Evolutionary conservation across 2,329 filamentous ascomycete genomes (phyloP).

Genomic region (Blastomyces gilchristii): DNA sequence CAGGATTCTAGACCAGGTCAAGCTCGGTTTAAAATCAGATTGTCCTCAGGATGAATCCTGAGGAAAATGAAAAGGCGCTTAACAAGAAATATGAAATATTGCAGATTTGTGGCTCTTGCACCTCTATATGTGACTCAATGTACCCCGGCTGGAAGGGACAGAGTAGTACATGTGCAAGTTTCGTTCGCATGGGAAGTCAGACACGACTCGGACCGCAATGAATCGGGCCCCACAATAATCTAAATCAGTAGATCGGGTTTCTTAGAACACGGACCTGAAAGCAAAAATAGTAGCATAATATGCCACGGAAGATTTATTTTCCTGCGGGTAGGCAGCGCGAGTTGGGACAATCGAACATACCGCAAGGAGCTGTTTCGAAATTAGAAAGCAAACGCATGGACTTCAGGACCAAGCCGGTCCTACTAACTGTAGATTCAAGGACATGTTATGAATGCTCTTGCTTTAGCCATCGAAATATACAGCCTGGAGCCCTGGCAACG

Average conservation of each 20-base stretch:
- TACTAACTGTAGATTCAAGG: not conserved
- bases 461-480: not conserved
- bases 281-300: not conserved
- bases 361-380: not conserved
- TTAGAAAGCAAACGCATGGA: not conserved
- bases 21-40: not conserved
- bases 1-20: not conserved
- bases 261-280: not conserved
- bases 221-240: not conserved
- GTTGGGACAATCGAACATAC: not conserved
- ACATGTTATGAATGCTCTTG: not conserved
- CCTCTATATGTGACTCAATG: not conserved
- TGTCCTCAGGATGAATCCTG: not conserved
- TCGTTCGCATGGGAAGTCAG: not conserved
- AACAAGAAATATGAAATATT: not conserved
- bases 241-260: not conserved
- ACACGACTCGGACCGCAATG: not conserved
- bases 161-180: constrained; percentile 4
- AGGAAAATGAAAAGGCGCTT: not conserved
- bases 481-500: not conserved
- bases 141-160: not conserved
- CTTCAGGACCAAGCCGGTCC: not conserved
- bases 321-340: not conserved
- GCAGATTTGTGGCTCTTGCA: not conserved
- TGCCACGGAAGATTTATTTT: not conserved